Evolutionary conservation across 2,329 filamentous ascomycete genomes (phyloP).

Genomic region (Fusarium mexicanum): DNA sequence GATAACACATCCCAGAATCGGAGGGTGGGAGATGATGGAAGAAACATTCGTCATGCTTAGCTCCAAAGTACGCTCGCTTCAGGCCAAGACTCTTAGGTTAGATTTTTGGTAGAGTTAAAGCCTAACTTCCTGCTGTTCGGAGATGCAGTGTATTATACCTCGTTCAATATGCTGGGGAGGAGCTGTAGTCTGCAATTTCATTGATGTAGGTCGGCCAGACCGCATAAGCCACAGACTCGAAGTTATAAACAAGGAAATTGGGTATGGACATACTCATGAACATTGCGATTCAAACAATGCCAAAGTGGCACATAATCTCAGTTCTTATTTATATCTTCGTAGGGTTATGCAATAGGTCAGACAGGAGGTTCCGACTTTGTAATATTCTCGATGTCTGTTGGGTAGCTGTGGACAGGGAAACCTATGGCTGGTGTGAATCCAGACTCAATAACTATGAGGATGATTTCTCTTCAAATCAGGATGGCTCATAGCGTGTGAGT

Average conservation of each 20-base stretch:
- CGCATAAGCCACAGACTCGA: not conserved
- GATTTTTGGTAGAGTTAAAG: not conserved
- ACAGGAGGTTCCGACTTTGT: not conserved
- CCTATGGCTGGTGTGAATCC: not conserved
- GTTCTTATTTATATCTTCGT: not conserved
- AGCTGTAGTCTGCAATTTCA: not conserved
- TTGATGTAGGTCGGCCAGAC: not conserved
- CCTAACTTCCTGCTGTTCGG: not conserved
- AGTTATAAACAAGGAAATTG: not conserved
- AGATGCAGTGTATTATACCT: not conserved
- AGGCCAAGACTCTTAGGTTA: not conserved
- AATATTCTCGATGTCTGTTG: not conserved
- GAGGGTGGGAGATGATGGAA: not conserved
- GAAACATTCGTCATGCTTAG: not conserved
- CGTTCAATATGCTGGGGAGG: not conserved
- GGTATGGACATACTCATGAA: not conserved
- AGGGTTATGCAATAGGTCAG: not conserved
- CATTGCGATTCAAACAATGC: not conserved
- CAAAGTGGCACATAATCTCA: not conserved
- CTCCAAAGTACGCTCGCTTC: not conserved
- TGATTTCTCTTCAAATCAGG: not conserved
- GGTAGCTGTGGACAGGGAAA: not conserved
- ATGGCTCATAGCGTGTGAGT: not conserved
- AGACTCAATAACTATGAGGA: not conserved
- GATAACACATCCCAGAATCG: not conserved